Evolutionary conservation across 2,329 filamentous ascomycete species (phyloP).

Genomic region (Geosmithia flava): DNA sequence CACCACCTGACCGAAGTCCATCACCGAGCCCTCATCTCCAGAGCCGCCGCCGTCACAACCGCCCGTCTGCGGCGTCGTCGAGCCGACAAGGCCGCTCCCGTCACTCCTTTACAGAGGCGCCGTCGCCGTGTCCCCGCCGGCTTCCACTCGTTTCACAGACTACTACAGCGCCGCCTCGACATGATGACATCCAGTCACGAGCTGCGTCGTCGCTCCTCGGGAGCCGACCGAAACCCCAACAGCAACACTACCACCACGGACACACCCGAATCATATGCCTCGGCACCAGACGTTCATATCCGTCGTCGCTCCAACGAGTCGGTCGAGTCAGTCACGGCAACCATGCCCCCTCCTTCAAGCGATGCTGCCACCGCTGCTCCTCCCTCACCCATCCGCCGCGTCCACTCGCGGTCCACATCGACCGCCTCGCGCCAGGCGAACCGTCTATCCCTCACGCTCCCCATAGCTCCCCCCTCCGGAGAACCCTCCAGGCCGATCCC

Average conservation of each 20-base stretch:
- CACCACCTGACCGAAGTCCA: constrained; percentile 21
- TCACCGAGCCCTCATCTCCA: constrained; percentile 28
- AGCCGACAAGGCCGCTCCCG: constrained; percentile 17
- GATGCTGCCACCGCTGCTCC: constrained; percentile 22
- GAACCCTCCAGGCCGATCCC: constrained; percentile 39
- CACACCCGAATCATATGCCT: constrained; percentile 8
- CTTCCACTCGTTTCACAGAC: constrained; percentile 16
- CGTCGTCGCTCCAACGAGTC: not conserved
- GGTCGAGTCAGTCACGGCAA: not conserved
- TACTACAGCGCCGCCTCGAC: constrained; percentile 12
- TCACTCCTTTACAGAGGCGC: constrained; percentile 23
- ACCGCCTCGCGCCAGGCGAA: constrained; percentile 41
- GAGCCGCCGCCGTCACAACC: constrained; percentile 23
- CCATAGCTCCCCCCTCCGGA: constrained; percentile 43
- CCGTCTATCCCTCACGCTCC: constrained; percentile 47
- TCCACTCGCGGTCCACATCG: constrained; percentile 37
- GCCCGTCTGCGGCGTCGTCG: constrained; percentile 25
- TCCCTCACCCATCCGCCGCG: constrained; percentile 21
- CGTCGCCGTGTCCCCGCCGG: constrained; percentile 14
- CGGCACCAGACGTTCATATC: constrained; percentile 5
- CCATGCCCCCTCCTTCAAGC: constrained; percentile 6
- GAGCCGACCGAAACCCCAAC: constrained; percentile 20
- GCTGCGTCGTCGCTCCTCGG: constrained; percentile 25
- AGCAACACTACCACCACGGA: constrained; percentile 5
- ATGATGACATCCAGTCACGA: constrained; percentile 23